phyloP scores from a whole-genome alignment of 208 protist genomes.

The Crithidia brevicula region DNA sequence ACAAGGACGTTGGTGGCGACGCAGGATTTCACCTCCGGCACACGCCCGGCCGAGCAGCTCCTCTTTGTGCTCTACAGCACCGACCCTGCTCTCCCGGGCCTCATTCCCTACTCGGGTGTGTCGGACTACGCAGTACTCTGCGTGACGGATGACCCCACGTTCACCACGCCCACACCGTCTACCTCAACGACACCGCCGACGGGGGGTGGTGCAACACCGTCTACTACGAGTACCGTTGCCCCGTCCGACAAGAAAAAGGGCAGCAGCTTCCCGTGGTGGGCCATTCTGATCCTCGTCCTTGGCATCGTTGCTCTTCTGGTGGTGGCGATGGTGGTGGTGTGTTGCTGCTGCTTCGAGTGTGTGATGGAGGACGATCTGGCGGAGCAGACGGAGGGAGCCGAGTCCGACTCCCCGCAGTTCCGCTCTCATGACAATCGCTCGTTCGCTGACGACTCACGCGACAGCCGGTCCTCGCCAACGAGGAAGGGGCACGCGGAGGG shows the following conservation, averaged over 20 bases:
- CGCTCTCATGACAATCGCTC: background rate
- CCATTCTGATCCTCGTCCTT: conserved; percentile 8
- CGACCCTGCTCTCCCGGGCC: background rate
- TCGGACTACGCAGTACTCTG: background rate
- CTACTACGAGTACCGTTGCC: background rate
- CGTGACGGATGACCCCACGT: conserved; percentile 5
- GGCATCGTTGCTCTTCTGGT: conserved; percentile 5
- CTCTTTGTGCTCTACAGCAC: conserved; percentile 10
- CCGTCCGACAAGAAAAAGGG: background rate
- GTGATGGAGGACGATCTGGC: conserved; percentile 9
- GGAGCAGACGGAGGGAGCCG: background rate
- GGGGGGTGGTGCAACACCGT: background rate
- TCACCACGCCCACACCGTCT: conserved; percentile 3
- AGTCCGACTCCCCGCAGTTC: background rate
- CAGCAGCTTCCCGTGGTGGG: conserved; percentile 15
- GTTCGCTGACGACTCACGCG: background rate
- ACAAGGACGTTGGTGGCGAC: background rate
- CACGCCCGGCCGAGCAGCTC: background rate
- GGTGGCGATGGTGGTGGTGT: background rate
- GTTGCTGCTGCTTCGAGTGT: conserved; percentile 13
- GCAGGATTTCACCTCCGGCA: background rate
- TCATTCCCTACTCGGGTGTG: background rate
- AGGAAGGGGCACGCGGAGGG: background rate
- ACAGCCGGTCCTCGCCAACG: background rate
- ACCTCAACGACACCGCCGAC: background rate